Conservation (phyloP, 805 yeast genomes). For the Candida broadrunensis region DNA sequence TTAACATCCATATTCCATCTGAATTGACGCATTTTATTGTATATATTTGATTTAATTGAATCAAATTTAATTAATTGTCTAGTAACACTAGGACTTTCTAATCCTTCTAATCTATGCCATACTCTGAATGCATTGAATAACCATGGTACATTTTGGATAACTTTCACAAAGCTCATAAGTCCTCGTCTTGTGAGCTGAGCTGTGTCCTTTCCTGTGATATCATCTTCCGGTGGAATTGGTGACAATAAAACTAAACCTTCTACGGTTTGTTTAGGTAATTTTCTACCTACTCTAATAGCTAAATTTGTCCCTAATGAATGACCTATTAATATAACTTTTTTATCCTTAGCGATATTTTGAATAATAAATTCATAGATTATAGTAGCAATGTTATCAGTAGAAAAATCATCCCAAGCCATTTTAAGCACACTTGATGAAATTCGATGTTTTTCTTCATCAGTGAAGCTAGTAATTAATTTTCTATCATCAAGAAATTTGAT, state of each 20-base stretch:
- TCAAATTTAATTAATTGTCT: slow-evolving; percentile 39
- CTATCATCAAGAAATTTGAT: slow-evolving; percentile 10
- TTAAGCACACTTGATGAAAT: slow-evolving; percentile 25
- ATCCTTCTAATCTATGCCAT: slow-evolving; percentile 62
- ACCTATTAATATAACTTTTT: slow-evolving; percentile 54
- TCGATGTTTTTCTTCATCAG: slow-evolving; percentile 27
- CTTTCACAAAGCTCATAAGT: slow-evolving; percentile 1
- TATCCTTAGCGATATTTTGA: slow-evolving; percentile 35
- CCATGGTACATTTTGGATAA: slow-evolving; percentile 37
- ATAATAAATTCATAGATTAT: slow-evolving; percentile 35
- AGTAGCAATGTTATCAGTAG: slow-evolving; percentile 38
- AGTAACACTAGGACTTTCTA: slow-evolving; percentile 54
- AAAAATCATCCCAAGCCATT: slow-evolving; percentile 41
- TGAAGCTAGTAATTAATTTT: slow-evolving; percentile 17
- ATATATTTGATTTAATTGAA: slow-evolving; percentile 18
- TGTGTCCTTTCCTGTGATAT: background rate
- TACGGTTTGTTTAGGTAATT: slow-evolving; percentile 34
- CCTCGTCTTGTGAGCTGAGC: slow-evolving; percentile 1
- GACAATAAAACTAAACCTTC: slow-evolving; percentile 49
- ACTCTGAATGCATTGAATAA: slow-evolving; percentile 55
- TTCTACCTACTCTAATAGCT: slow-evolving; percentile 41
- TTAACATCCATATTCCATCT: slow-evolving; percentile 69
- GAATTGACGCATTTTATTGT: slow-evolving; percentile 54
- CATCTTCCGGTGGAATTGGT: slow-evolving; percentile 21
- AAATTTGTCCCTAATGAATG: slow-evolving; percentile 75